phyloP scores from a whole-genome alignment of 2,329 filamentous ascomycete genomes.

The Xylariales sp. region DNA sequence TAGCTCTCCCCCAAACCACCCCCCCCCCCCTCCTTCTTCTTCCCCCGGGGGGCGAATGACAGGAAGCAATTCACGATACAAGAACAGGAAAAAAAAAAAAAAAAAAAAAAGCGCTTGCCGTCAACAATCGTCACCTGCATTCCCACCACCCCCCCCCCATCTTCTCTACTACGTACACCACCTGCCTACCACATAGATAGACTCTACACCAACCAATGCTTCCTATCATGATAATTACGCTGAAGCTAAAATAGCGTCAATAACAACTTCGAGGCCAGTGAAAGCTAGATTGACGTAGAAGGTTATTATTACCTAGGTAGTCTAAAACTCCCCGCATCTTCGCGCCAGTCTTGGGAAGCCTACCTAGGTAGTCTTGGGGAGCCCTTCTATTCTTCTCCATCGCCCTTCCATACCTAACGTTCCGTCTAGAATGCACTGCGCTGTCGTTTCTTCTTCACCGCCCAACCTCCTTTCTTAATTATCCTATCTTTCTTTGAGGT shows the following conservation, averaged over 20 bases:
- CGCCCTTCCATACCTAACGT: not conserved
- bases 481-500: conserved; percentile 25
- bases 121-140: conserved; percentile 15
- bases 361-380: not conserved
- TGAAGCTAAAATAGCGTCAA: conserved; percentile 13
- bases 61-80: conserved; percentile 23
- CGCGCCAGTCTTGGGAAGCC: not conserved
- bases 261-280: conserved; percentile 10
- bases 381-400: not conserved
- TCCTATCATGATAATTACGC: not conserved
- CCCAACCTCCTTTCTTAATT: conserved; percentile 8
- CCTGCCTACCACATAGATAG: not conserved
- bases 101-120: not conserved
- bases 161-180: not conserved
- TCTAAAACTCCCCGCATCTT: too few species aligned
- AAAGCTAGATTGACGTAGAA: conserved; percentile 24
- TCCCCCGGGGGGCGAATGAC: conserved; percentile 17
- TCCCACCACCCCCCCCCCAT: not conserved
- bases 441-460: conserved; percentile 1
- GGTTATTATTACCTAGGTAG: too few species aligned
- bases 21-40: too few species aligned
- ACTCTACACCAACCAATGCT: not conserved
- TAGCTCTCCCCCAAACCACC: too few species aligned
- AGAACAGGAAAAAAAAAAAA: too few species aligned
- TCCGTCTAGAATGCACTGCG: not conserved